Evolutionary conservation across 495 filamentous ascomycete genomes (phyloP).

Genomic region (Friedmanniomyces simplex): DNA sequence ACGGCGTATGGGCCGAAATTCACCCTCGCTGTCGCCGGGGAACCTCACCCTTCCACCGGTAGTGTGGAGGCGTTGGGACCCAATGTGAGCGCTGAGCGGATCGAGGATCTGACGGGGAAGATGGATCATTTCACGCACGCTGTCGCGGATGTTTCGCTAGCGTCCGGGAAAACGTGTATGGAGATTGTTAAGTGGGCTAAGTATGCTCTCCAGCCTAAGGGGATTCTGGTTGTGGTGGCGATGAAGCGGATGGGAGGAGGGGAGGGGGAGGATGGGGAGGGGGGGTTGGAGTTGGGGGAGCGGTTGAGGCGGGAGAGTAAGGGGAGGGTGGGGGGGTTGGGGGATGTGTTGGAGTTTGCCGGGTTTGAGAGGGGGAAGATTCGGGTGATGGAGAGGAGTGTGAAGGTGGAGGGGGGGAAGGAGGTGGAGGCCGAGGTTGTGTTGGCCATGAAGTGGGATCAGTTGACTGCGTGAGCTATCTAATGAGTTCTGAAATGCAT

Average conservation of each 20-base stretch:
- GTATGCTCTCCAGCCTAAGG: constrained; percentile 16
- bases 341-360: constrained; percentile 20
- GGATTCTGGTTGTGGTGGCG: constrained; percentile 9
- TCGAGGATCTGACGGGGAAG: neutral
- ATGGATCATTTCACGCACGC: constrained; percentile 19
- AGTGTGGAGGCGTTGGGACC: neutral
- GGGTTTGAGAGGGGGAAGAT: constrained; percentile 21
- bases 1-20: constrained; percentile 16
- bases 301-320: constrained; percentile 9
- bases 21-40: constrained; percentile 1
- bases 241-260: neutral
- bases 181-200: constrained; percentile 14
- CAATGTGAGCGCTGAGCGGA: neutral
- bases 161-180: constrained; percentile 9
- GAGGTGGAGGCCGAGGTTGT: constrained; percentile 16
- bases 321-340: constrained; percentile 4
- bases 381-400: constrained; percentile 3
- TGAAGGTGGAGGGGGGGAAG: constrained; percentile 6
- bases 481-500: neutral
- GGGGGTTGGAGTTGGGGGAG: constrained; percentile 6
- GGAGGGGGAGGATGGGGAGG: too few relatives aligned
- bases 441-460: constrained; percentile 21
- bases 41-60: neutral
- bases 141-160: constrained; percentile 5
- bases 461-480: constrained; percentile 12